Percentiles rank a stretch among this genome's conserved stretches.
Evolutionary conservation across 495 filamentous ascomycete genomes (phyloP).

Genomic region (Parathielavia hyrcaniae): DNA sequence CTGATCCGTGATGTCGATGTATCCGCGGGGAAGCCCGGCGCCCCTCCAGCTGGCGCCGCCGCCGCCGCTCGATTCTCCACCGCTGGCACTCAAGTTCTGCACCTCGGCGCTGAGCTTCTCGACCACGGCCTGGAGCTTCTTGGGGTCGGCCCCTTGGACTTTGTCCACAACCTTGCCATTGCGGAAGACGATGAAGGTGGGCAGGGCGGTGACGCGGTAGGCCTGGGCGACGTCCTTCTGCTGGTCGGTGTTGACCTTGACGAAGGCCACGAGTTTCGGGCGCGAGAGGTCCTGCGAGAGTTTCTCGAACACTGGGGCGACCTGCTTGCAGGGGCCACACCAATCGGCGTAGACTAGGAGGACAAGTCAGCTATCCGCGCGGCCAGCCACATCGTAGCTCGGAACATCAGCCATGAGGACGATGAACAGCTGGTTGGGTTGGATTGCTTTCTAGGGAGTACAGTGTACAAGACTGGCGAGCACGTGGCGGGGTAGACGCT

Average conservation of each 20-base stretch:
- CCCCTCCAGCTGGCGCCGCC: conserved; percentile 60
- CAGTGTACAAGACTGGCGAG: neutral
- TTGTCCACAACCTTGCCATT: conserved; percentile 57
- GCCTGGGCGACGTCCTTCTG: conserved; percentile 65
- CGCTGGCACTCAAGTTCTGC: conserved; percentile 43
- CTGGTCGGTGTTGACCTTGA: conserved; percentile 75
- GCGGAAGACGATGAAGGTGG: conserved; percentile 90
- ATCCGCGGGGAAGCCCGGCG: conserved; percentile 67
- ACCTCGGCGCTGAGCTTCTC: conserved; percentile 68
- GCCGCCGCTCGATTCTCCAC: conserved; percentile 36
- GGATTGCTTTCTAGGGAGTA: neutral
- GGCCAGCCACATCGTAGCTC: neutral
- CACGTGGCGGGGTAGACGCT: conserved; percentile 20
- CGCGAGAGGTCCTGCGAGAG: conserved; percentile 65
- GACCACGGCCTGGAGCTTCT: conserved; percentile 61
- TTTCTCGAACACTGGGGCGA: conserved; percentile 78
- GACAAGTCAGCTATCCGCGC: conserved; percentile 18
- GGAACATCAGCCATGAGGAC: neutral
- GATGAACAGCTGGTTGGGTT: neutral
- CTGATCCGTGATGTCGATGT: conserved; percentile 74
- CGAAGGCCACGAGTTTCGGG: conserved; percentile 69
- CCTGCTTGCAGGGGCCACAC: conserved; percentile 78
- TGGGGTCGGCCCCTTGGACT: conserved; percentile 65
- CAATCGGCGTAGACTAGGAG: conserved; percentile 75
- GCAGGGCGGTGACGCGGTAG: conserved; percentile 67